Evolutionary conservation across 1,284 basidiomycete species (phyloP).

Genomic region (Sporisorium iseilematis-ciliati): DNA sequence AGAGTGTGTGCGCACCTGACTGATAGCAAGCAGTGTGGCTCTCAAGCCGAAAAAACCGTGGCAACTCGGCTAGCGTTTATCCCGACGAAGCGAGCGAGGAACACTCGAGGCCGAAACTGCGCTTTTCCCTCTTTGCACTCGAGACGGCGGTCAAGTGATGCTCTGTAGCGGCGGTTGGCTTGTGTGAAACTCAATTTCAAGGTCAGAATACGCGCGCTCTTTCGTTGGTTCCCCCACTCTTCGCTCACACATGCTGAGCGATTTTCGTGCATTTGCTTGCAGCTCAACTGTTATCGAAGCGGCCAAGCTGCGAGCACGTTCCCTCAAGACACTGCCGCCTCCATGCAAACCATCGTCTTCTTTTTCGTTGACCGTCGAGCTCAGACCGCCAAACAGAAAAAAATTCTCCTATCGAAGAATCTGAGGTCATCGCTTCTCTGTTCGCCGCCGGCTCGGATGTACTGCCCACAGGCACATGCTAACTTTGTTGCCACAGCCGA

Average conservation of each 20-base stretch:
- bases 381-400: neutral
- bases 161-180: slow-evolving; percentile 15
- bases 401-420: neutral
- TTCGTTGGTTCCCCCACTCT: neutral
- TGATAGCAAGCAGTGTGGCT: no score
- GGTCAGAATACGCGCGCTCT: neutral
- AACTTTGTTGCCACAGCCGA: neutral
- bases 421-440: neutral
- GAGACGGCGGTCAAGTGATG: slow-evolving; percentile 3
- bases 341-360: slow-evolving; percentile 1
- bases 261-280: neutral
- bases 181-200: neutral
- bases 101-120: slow-evolving; percentile 21
- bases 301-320: slow-evolving; percentile 23
- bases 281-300: no score
- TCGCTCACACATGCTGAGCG: neutral
- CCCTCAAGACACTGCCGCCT: slow-evolving; percentile 13
- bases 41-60: neutral
- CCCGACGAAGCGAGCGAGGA: slow-evolving; percentile 36
- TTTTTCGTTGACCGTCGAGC: neutral
- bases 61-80: slow-evolving; percentile 21
- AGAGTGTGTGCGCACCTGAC: no score
- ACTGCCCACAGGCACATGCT: neutral
- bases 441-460: slow-evolving; percentile 3
- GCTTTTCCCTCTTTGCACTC: neutral